Conservation (phyloP, 1,284 basidiomycete species). For the Malassezia japonica region DNA sequence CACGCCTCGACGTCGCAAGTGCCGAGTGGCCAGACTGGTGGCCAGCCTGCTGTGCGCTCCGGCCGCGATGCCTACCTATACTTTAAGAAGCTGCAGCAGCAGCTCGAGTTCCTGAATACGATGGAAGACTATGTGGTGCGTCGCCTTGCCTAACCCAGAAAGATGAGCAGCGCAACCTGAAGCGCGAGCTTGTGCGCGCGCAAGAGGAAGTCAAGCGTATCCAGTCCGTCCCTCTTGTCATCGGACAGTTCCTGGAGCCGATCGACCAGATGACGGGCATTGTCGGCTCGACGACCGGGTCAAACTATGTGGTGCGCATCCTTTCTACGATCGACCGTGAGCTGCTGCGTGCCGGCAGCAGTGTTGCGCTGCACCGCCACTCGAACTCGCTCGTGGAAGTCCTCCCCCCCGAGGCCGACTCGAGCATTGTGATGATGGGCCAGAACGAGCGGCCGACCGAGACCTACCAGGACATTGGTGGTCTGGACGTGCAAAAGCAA, state of each 20-base stretch:
- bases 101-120: conserved; percentile 47
- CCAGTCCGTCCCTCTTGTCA: conserved; percentile 97
- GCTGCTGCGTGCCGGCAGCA: conserved; percentile 89
- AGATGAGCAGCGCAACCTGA: conserved; percentile 95
- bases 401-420: conserved; percentile 95
- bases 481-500: conserved; percentile 96
- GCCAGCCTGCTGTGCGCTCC: neutral
- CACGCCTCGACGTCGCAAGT: conserved; percentile 5
- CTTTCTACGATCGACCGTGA: conserved; percentile 94
- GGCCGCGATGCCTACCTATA: conserved; percentile 24
- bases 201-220: conserved; percentile 99
- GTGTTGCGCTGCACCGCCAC: conserved; percentile 93
- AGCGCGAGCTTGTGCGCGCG: conserved; percentile 91
- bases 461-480: conserved; percentile 62
- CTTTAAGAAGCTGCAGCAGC: conserved; percentile 47
- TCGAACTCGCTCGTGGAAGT: conserved; percentile 98
- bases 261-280: conserved; percentile 97
- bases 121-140: conserved; percentile 62
- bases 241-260: conserved; percentile 97
- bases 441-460: conserved; percentile 63
- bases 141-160: conserved; percentile 52
- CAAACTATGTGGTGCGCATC: conserved; percentile 96
- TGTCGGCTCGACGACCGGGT: conserved; percentile 93
- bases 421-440: conserved; percentile 65
- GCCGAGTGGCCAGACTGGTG: neutral